Evolutionary conservation across 2,329 filamentous ascomycete genomes (phyloP).

Genomic region (Penicillium sp.): DNA sequence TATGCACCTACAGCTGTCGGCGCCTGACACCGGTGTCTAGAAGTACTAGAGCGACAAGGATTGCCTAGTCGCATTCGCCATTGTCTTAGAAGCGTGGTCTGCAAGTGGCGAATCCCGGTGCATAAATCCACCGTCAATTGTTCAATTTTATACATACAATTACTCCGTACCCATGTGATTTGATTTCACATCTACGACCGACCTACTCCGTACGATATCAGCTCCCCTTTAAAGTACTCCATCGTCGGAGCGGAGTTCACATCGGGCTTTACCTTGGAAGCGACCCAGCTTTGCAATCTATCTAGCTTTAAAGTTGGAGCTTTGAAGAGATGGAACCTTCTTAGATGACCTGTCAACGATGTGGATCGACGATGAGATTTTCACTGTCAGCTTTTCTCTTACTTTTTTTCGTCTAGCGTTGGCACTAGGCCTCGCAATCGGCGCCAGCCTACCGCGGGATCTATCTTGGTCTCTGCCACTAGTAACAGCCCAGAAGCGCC

Average conservation of each 20-base stretch:
- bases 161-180: too few species aligned
- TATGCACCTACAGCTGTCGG: slow-evolving; percentile 15
- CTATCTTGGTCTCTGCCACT: not conserved
- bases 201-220: not conserved
- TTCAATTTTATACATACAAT: too few species aligned
- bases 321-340: not conserved
- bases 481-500: not conserved
- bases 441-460: not conserved
- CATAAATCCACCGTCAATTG: not conserved
- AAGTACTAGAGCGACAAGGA: not conserved
- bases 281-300: not conserved
- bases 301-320: not conserved
- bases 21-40: not conserved
- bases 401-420: not conserved
- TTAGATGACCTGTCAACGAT: slow-evolving; percentile 7
- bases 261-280: not conserved
- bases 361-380: not conserved
- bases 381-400: not conserved
- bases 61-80: slow-evolving; percentile 12
- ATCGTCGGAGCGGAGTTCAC: too few species aligned
- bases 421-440: not conserved
- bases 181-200: not conserved
- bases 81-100: slow-evolving; percentile 13
- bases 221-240: too few species aligned
- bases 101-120: slow-evolving; percentile 17